Evolutionary conservation across 306 rosid species (phyloP), one percentile per base, ranked within the genome.

Genomic region (Cotoneaster glaucophyllus): DNA sequence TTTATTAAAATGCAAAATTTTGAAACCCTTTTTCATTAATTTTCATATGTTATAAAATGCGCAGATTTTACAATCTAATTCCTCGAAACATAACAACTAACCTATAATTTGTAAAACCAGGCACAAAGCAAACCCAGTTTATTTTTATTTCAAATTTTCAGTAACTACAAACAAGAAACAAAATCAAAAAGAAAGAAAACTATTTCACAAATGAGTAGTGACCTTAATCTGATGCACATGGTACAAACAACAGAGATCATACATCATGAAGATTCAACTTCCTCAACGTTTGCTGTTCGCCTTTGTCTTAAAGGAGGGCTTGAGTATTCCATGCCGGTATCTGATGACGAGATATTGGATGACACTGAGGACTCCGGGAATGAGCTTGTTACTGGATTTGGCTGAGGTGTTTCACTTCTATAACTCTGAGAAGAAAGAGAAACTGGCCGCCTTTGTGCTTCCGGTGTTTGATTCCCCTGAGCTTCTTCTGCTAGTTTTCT

Each of bases 401-500:
- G 77, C 32, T 69, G 83, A 58, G 80, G 89, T n/a, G 70, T 77
- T 73, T 87, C 85, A 79, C 79, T 83, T 79, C 87, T 81, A 73
- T 32, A 79, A 76, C 78, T 63, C 82, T 86, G 92, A 69, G 89
- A 32, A 70, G 74, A 61, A 50, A 71, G 19, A 54, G 83, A 76
- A 45, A 71, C 75, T 32, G 89, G 79, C 6, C 83, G 73, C 70
- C 79, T 59, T 54, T 82, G 53, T 68, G 79, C 81, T 76, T 82
- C 76, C 21, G 88, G 75, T 32, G 77, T 64, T 73, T 85, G 65
- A 75, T 75, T 48, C 14, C 89, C 96, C 74, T 87, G 92, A 74
- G 88, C 93, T 86, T 86, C 88, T 86, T 94, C 97, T 4, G 94
- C 89, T 13, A 94, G 91, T 70, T 88, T 89, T 80, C 78, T 86